These are phyloP conservation scores for Buxus sempervirens DNA, from an alignment of 164 flowering plant species.

Conservation along the genomic window DNA sequence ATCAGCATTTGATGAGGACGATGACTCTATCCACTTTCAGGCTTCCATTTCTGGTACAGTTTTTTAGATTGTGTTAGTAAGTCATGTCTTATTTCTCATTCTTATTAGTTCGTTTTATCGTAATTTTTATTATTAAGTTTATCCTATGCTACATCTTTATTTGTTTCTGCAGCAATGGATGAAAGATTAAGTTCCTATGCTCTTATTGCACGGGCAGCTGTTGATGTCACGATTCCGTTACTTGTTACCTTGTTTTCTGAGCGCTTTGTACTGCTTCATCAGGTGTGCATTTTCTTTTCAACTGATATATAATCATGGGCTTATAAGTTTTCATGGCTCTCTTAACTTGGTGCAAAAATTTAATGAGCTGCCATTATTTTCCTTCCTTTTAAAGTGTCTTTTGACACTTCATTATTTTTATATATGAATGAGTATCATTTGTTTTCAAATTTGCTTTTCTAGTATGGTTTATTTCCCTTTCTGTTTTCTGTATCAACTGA, in stretches of 20 bases:
- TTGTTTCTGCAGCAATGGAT: constrained; percentile 71
- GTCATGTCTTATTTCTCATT: not conserved
- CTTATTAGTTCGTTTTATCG: not conserved
- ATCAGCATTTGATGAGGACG: constrained; percentile 67
- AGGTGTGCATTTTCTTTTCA: constrained; percentile 40
- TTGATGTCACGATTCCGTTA: constrained; percentile 60
- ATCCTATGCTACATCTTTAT: not conserved
- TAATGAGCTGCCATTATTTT: not conserved
- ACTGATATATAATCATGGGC: not conserved
- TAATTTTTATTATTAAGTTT: not conserved
- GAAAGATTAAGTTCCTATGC: constrained; percentile 94
- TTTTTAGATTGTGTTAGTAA: not conserved
- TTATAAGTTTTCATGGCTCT: not conserved
- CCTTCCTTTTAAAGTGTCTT: not conserved
- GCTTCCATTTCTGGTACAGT: constrained; percentile 77
- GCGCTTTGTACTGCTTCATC: constrained; percentile 57
- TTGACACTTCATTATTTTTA: not conserved
- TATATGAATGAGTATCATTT: too few species aligned
- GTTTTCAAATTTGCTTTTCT: not conserved
- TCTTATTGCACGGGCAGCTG: constrained; percentile 85
- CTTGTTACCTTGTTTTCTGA: constrained; percentile 59
- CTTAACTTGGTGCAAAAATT: not conserved
- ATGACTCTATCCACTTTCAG: constrained; percentile 50
- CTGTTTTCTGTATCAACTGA: not conserved
- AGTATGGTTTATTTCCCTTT: not conserved